A percentile compares a stretch with the other conserved stretches of the same genome.
Conservation (phyloP, 2,329 filamentous ascomycete species). For the Saccharata proteae region DNA sequence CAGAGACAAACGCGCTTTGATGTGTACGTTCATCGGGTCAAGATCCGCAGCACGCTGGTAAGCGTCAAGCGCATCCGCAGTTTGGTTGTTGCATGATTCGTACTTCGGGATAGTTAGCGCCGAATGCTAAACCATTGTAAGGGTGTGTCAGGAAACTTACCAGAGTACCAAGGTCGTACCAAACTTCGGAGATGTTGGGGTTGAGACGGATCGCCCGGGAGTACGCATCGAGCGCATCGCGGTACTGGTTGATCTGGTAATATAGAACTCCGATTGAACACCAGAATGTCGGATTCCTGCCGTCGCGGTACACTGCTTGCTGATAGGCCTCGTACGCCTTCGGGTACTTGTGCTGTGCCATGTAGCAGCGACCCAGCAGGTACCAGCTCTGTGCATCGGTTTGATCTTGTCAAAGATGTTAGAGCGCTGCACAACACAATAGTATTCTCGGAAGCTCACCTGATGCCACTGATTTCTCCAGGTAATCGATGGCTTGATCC, state of each 20-base stretch:
- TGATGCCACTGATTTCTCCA: slow-evolving; percentile 90
- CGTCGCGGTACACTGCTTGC: slow-evolving; percentile 95
- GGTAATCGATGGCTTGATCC: slow-evolving; percentile 89
- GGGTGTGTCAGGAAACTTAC: slow-evolving; percentile 51
- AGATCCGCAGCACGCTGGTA: slow-evolving; percentile 91
- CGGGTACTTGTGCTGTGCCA: slow-evolving; percentile 98
- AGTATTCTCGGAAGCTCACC: slow-evolving; percentile 44
- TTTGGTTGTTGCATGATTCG: slow-evolving; percentile 98
- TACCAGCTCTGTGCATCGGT: slow-evolving; percentile 98
- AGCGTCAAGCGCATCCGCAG: slow-evolving; percentile 87
- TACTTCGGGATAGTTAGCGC: slow-evolving; percentile 48
- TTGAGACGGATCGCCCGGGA: slow-evolving; percentile 93
- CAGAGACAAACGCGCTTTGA: slow-evolving; percentile 86
- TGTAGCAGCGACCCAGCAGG: slow-evolving; percentile 91
- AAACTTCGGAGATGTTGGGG: slow-evolving; percentile 96
- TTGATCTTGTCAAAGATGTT: slow-evolving; percentile 51
- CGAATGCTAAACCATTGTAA: slow-evolving; percentile 6
- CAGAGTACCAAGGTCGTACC: slow-evolving; percentile 94
- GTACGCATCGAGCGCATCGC: slow-evolving; percentile 94
- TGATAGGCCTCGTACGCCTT: slow-evolving; percentile 98
- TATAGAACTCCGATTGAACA: slow-evolving; percentile 98
- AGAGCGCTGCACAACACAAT: slow-evolving; percentile 11
- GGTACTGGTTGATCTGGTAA: slow-evolving; percentile 99
- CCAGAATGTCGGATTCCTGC: slow-evolving; percentile 97
- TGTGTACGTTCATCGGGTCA: slow-evolving; percentile 85